phyloP scores from a whole-genome alignment of 2,329 filamentous ascomycete genomes.

The Ciborinia camelliae region DNA sequence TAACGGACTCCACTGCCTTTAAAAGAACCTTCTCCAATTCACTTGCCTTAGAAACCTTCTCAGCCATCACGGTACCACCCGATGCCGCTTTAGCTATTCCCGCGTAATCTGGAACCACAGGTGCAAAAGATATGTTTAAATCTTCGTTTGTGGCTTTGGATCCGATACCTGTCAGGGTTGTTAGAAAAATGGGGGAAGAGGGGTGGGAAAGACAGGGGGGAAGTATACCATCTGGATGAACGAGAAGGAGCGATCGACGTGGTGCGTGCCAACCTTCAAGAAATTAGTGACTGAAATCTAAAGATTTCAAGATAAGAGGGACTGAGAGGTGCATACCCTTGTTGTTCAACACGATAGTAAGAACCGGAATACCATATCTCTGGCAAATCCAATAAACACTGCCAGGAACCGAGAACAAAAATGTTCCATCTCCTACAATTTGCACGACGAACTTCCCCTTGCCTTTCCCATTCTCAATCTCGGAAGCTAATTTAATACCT shows the following conservation, averaged over 20 bases:
- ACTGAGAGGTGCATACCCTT: constrained; percentile 42
- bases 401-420: constrained; percentile 61
- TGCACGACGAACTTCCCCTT: constrained; percentile 60
- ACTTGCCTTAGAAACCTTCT: constrained; percentile 52
- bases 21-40: constrained; percentile 53
- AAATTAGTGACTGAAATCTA: not conserved
- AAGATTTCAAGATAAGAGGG: not conserved
- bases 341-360: constrained; percentile 67
- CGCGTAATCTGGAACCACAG: constrained; percentile 59
- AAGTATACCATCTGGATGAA: constrained; percentile 51
- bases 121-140: constrained; percentile 63
- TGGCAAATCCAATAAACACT: constrained; percentile 67
- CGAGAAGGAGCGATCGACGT: constrained; percentile 56
- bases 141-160: constrained; percentile 60
- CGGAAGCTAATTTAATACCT: constrained; percentile 70
- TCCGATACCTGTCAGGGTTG: constrained; percentile 49
- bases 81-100: constrained; percentile 65
- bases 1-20: constrained; percentile 57
- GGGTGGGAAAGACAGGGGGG: not conserved
- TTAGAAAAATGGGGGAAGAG: not conserved
- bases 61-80: constrained; percentile 60
- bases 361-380: constrained; percentile 61
- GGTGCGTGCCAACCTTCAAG: constrained; percentile 61
- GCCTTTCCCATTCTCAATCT: constrained; percentile 43
- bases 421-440: constrained; percentile 66